Evolutionary conservation across 768 basidiomycete genomes (phyloP).

Genomic region (Phylloporus sp.): DNA sequence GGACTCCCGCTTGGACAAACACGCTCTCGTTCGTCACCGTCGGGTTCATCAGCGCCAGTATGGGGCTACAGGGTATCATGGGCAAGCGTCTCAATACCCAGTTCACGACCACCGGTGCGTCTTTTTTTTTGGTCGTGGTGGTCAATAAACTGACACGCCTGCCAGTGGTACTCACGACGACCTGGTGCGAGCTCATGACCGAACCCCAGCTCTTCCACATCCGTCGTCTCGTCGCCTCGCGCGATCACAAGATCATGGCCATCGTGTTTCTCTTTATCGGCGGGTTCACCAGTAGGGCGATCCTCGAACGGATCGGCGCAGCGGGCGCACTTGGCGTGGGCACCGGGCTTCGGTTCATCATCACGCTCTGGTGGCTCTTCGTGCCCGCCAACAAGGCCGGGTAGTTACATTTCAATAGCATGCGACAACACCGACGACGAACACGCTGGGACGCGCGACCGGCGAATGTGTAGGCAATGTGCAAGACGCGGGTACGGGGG

Average conservation of each 20-base stretch:
- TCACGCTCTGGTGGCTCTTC: conserved; percentile 63
- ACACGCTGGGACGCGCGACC: too few relatives aligned
- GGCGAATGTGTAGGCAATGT: neutral
- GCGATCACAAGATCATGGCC: conserved; percentile 70
- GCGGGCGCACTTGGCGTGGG: conserved; percentile 64
- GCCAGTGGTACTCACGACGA: conserved; percentile 75
- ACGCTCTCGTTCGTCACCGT: conserved; percentile 62
- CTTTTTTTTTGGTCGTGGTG: too few relatives aligned
- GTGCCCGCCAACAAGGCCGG: conserved; percentile 37
- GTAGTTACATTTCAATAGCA: neutral
- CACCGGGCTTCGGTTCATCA: conserved; percentile 54
- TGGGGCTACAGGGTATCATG: conserved; percentile 85
- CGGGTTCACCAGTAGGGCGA: conserved; percentile 59
- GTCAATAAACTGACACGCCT: too few relatives aligned
- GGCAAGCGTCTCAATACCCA: conserved; percentile 77
- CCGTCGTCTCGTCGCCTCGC: conserved; percentile 46
- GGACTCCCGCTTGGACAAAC: conserved; percentile 66
- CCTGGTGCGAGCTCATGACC: conserved; percentile 85
- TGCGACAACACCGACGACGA: too few relatives aligned
- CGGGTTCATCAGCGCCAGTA: conserved; percentile 67
- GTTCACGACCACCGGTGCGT: conserved; percentile 71
- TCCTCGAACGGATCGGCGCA: conserved; percentile 55
- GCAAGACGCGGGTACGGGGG: neutral
- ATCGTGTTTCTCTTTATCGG: conserved; percentile 69
- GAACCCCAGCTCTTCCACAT: conserved; percentile 70